Evolutionary conservation across 169 alveolate genomes (phyloP).

Genomic region (Plasmodium billcollinsi): DNA sequence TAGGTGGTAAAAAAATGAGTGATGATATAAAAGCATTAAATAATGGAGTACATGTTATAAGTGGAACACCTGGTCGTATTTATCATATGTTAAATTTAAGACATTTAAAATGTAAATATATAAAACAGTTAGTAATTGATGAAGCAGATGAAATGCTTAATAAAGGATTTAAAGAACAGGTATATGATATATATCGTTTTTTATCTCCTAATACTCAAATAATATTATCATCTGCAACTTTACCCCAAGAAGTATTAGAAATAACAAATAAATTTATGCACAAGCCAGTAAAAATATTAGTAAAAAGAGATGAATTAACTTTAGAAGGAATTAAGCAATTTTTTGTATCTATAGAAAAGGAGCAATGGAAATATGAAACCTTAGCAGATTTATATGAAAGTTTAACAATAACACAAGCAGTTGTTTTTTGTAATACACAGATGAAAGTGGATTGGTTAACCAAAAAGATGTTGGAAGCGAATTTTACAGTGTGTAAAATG

Average conservation of each 20-base stretch:
- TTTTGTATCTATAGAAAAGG: conserved; percentile 98
- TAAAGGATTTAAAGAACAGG: conserved; percentile 97
- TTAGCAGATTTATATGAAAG: conserved; percentile 96
- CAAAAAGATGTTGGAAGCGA: conserved; percentile 95
- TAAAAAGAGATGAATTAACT: conserved; percentile 98
- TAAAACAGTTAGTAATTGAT: conserved; percentile 96
- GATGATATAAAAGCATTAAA: conserved; percentile 96
- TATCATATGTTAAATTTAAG: conserved; percentile 97
- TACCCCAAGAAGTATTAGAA: conserved; percentile 97
- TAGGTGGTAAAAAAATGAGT: conserved; percentile 99
- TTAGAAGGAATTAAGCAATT: conserved; percentile 99
- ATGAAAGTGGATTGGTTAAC: conserved; percentile 96
- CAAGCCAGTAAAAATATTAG: conserved; percentile 96
- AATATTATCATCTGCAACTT: conserved; percentile 97
- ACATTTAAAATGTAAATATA: conserved; percentile 92
- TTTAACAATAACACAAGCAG: conserved; percentile 98
- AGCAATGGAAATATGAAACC: conserved; percentile 97
- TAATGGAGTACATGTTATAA: conserved; percentile 99
- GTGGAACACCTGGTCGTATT: conserved; percentile 99
- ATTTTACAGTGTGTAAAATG: conserved; percentile 97
- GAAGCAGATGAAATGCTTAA: conserved; percentile 99
- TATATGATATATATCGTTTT: conserved; percentile 88
- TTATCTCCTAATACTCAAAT: conserved; percentile 90
- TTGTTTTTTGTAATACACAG: conserved; percentile 98
- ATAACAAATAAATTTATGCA: conserved; percentile 97